Percentiles rank a stretch among this genome's conserved stretches.
Conservation (phyloP, 148 eudicot genomes). For the Nepenthes gracilis region DNA sequence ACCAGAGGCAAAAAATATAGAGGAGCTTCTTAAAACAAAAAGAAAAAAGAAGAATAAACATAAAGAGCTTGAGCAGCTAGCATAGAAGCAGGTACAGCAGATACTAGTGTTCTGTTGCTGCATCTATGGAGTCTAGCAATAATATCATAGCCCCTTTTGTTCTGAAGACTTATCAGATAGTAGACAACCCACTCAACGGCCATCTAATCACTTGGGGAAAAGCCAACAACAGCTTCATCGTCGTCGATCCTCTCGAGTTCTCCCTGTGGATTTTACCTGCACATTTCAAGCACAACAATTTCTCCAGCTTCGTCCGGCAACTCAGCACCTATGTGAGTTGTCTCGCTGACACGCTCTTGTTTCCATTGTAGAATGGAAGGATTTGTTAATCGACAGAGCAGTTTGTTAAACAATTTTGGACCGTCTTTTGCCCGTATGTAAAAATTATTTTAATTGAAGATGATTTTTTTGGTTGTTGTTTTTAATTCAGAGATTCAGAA, state of each 20-base stretch:
- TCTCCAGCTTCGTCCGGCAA: constrained; percentile 89
- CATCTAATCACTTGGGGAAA: constrained; percentile 51
- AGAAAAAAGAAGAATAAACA: too few species aligned
- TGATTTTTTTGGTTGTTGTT: neutral
- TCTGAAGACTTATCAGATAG: constrained; percentile 74
- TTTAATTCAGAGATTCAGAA: constrained; percentile 39
- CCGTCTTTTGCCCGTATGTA: too few species aligned
- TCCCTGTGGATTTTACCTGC: constrained; percentile 44
- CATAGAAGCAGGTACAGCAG: too few species aligned
- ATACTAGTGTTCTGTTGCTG: too few species aligned
- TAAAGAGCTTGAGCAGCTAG: too few species aligned
- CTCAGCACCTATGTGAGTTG: constrained; percentile 76
- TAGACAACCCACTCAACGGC: constrained; percentile 46
- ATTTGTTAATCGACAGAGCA: too few species aligned
- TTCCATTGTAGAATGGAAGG: neutral
- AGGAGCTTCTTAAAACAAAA: too few species aligned
- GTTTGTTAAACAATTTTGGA: too few species aligned
- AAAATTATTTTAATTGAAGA: neutral
- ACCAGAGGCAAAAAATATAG: too few species aligned
- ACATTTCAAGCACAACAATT: constrained; percentile 74
- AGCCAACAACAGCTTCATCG: constrained; percentile 62
- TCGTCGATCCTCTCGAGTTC: constrained; percentile 56
- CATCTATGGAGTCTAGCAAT: neutral
- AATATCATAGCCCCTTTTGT: constrained; percentile 46
- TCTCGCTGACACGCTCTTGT: neutral